These are phyloP conservation scores for Fonsecaea multimorphosa DNA, from an alignment of 2,329 filamentous ascomycete species.

Conservation along the genomic window DNA sequence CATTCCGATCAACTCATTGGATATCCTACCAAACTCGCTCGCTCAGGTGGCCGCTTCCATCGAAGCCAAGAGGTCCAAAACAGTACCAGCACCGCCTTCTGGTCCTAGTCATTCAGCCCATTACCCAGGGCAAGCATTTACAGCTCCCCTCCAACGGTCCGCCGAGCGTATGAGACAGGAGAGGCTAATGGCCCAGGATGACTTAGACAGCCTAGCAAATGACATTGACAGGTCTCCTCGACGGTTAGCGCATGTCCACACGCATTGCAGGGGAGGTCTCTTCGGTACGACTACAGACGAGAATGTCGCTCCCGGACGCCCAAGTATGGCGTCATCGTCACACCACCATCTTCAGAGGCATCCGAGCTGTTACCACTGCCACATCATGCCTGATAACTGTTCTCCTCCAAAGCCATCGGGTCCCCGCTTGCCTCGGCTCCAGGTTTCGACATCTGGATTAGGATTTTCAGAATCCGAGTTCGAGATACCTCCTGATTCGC, in stretches of 20 bases:
- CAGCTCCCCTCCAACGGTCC: conserved; percentile 59
- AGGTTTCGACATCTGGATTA: conserved; percentile 40
- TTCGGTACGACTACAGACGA: conserved; percentile 17
- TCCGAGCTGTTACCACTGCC: conserved; percentile 38
- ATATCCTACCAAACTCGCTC: conserved; percentile 58
- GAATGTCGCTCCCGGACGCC: conserved; percentile 24
- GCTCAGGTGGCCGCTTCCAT: conserved; percentile 63
- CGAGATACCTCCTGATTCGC: conserved; percentile 38
- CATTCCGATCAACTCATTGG: conserved; percentile 64
- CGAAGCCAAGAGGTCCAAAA: conserved; percentile 54
- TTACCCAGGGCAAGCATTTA: conserved; percentile 59
- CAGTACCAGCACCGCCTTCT: conserved; percentile 38
- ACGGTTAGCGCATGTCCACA: conserved; percentile 21
- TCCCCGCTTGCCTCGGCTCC: conserved; percentile 38
- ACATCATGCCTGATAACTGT: conserved; percentile 23
- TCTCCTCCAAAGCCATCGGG: conserved; percentile 23
- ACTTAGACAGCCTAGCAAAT: conserved; percentile 27
- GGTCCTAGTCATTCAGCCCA: conserved; percentile 34
- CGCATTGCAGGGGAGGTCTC: conserved; percentile 21
- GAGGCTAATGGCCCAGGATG: conserved; percentile 3
- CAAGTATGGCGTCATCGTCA: conserved; percentile 24
- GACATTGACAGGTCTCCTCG: conserved; percentile 37
- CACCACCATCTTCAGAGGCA: conserved; percentile 35
- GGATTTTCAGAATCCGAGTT: conserved; percentile 41
- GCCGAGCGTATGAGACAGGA: conserved; percentile 47